Evolutionary conservation across 305 asterid genomes (phyloP), one percentile per base, ranked within the genome.

Genomic region (Fraxinus sp.): DNA sequence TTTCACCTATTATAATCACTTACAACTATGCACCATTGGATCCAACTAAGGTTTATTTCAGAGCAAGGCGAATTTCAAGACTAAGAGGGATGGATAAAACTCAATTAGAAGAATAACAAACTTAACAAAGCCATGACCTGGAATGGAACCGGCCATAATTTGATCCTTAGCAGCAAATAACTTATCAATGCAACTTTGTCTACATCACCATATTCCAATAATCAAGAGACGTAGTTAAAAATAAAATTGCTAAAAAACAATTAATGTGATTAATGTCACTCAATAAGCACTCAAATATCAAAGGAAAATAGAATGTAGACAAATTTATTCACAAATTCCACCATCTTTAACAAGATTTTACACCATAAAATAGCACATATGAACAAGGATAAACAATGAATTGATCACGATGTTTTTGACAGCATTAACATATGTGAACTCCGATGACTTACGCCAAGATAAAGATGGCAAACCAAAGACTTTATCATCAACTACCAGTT

Each of bases 361-460:
- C 28, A 84, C 84, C 68, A 81, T 39, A 71, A 83, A 59, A 41
- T 35, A 81, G 83, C 76, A 80, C 32, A 77, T 82, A 87, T 85
- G 86, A 84, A 83, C 86, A 86, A 37, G 79, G 80, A 86, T 78
- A 37, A 83, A 78, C 85, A 88, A 90, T 82, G 86, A 89, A 87
- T 66, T 57, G 66, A 74, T 76, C 46, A 64, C 79, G 83, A 83
- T 41, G 77, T 77, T 36, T 62, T 82, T 77, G 13, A 46, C 26
- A 59, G 52, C 52, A 75, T 35, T 70, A 46, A 52, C 22, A 55
- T 59, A 80, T 32, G 57, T 59, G 30, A 73, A 13, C 70, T 83
- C 79, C 87, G 28, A 68, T 35, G 81, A 62, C 62, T 52, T 52
- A 52, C 39, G 30, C 68, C 81, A 77, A 82, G 78, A 80, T 78